Evolutionary conservation across 345 rosid genomes (phyloP).

Genomic region (Sonneratia alba): DNA sequence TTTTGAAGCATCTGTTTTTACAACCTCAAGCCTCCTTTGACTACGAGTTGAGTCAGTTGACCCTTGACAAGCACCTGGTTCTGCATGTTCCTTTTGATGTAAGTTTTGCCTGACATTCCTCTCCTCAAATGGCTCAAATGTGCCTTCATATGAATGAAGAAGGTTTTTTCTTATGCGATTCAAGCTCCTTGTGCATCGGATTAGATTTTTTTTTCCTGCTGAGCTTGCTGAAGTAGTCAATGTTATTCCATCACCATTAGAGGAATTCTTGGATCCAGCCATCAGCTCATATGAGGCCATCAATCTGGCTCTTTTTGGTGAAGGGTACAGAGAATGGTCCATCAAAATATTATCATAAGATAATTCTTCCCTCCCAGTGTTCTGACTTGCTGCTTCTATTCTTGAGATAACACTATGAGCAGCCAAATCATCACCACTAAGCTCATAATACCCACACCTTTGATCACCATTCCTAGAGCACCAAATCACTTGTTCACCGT

Average conservation of each 20-base stretch:
- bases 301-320: constrained; percentile 48
- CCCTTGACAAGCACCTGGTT: constrained; percentile 1
- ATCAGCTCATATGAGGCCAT: constrained; percentile 29
- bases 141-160: constrained; percentile 33
- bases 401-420: constrained; percentile 23
- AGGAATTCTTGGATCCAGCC: constrained; percentile 24
- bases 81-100: constrained; percentile 22
- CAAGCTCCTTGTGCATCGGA: constrained; percentile 45
- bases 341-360: constrained; percentile 24
- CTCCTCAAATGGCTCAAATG: constrained; percentile 24
- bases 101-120: constrained; percentile 21
- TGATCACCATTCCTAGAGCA: constrained; percentile 54
- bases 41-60: constrained; percentile 8
- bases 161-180: constrained; percentile 52
- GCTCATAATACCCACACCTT: constrained; percentile 79
- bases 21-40: constrained; percentile 22
- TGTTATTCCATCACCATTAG: constrained; percentile 16
- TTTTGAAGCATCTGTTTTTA: constrained; percentile 19
- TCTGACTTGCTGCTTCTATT: constrained; percentile 33
- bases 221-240: constrained; percentile 13
- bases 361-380: constrained; percentile 31
- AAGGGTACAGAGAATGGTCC: constrained; percentile 22
- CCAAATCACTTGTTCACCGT: constrained; percentile 59
- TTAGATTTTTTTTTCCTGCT: constrained; percentile 22
- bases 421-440: constrained; percentile 29